Percentiles rank a stretch among this genome's conserved stretches.
These are phyloP conservation scores for Epichloe bromicola DNA, from an alignment of 2,329 filamentous ascomycete species.

Conservation along the genomic window DNA sequence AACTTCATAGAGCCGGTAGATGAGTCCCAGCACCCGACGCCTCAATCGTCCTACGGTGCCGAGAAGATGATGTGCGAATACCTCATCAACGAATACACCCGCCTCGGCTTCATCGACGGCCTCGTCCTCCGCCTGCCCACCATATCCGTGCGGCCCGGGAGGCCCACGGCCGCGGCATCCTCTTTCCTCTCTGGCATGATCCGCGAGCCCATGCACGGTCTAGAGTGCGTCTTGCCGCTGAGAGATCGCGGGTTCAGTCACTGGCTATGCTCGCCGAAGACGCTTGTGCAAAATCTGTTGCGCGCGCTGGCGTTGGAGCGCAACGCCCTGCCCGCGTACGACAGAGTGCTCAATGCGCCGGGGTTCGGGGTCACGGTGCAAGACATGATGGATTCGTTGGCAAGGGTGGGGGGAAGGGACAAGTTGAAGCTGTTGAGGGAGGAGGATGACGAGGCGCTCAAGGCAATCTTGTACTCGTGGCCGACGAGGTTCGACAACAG, in stretches of 20 bases:
- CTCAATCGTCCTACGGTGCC: conserved; percentile 44
- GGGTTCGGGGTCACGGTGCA: conserved; percentile 34
- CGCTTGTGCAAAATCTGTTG: conserved; percentile 31
- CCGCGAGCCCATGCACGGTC: conserved; percentile 35
- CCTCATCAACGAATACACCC: conserved; percentile 16
- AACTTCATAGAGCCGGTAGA: conserved; percentile 31
- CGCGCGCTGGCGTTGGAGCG: conserved; percentile 16
- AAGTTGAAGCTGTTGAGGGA: conserved; percentile 28
- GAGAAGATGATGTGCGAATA: conserved; percentile 46
- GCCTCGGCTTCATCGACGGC: conserved; percentile 42
- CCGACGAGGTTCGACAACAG: conserved; percentile 32
- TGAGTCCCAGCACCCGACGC: conserved; percentile 33
- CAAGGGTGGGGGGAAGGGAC: conserved; percentile 32
- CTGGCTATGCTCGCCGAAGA: conserved; percentile 37
- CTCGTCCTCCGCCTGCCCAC: conserved; percentile 44
- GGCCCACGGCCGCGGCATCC: conserved; percentile 43
- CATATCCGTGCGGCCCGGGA: conserved; percentile 43
- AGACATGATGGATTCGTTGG: conserved; percentile 36
- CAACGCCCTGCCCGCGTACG: conserved; percentile 6
- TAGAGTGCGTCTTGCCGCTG: conserved; percentile 30
- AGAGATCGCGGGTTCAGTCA: conserved; percentile 28
- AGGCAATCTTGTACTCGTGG: conserved; percentile 38
- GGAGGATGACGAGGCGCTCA: conserved; percentile 30
- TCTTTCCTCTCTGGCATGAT: conserved; percentile 48
- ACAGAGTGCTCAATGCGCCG: conserved; percentile 28